Percentiles rank a stretch among this genome's conserved stretches.
These are phyloP conservation scores for Triticum timopheevii DNA, from an alignment of 176 grass and related monocot genomes.

Conservation along the genomic window DNA sequence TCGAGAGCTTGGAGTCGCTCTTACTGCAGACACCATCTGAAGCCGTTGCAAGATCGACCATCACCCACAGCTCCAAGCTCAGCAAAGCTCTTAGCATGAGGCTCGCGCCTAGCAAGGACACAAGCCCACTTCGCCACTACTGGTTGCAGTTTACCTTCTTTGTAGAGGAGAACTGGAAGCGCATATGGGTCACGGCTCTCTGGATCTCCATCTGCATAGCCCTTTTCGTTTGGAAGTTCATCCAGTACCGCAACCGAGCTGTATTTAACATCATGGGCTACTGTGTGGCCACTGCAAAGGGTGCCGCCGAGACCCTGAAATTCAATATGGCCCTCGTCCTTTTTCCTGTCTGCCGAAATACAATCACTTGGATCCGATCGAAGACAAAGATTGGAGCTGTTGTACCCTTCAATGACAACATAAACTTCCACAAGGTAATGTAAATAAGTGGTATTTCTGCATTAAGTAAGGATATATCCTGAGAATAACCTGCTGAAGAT, in stretches of 20 bases:
- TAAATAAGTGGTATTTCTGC: not conserved
- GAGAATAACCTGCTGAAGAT: too few species aligned
- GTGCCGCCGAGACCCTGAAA: slow-evolving; percentile 81
- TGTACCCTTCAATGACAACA: slow-evolving; percentile 88
- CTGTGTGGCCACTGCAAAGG: slow-evolving; percentile 75
- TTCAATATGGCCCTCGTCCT: slow-evolving; percentile 90
- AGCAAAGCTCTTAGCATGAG: slow-evolving; percentile 87
- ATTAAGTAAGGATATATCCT: too few species aligned
- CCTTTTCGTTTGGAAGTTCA: slow-evolving; percentile 86
- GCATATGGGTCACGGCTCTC: slow-evolving; percentile 75
- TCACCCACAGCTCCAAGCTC: slow-evolving; percentile 76
- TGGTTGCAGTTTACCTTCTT: slow-evolving; percentile 67
- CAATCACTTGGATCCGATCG: slow-evolving; percentile 77
- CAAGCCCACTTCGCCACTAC: slow-evolving; percentile 39
- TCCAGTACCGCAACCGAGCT: slow-evolving; percentile 77
- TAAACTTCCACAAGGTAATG: slow-evolving; percentile 83
- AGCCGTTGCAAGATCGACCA: slow-evolving; percentile 49
- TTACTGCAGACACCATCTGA: slow-evolving; percentile 64
- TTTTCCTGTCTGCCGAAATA: slow-evolving; percentile 78
- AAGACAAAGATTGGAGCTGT: slow-evolving; percentile 74
- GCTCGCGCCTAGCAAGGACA: slow-evolving; percentile 55
- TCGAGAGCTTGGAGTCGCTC: slow-evolving; percentile 76
- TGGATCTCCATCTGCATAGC: slow-evolving; percentile 73
- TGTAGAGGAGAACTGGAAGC: slow-evolving; percentile 87
- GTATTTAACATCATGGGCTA: slow-evolving; percentile 85